Base-by-base conservation (phyloP, 2,329 filamentous ascomycete species). In the Botrytis porri region DNA sequence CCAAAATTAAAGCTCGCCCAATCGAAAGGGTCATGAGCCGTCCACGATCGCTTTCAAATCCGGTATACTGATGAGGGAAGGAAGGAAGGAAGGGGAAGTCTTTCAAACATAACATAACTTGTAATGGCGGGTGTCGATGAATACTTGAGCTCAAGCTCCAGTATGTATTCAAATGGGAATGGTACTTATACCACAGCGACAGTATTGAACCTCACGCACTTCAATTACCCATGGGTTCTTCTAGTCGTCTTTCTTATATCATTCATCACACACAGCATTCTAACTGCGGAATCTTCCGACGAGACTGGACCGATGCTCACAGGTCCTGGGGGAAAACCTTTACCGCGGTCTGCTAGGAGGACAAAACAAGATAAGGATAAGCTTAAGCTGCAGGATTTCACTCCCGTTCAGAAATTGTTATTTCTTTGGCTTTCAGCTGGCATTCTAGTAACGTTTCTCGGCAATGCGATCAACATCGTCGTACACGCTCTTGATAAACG, bases 271-370 rank as follows among this genome's bases (percentile, higher is more conserved):
- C 88, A 87, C 80, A 90, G 89, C 78, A 86, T 92, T 75, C 79
- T 86, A 74, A 84, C 85, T 75, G 81, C 83, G 63, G 81, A 84
- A 78, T 80, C 83, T 60, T 81, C 83, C 74, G 70, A 75, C 18
- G 78, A 81, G 73, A 77, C 79, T 35, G 77, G 78, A 60, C 80
- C 79, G 20, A 70, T 87, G 85, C 35, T 85, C 82, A 90, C 87
- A 70, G 95, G 95, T n/a, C 94, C 95, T 1, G 95, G 93, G 72
- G 95, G 95, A 77, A 95, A 97, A 81, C 94, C 94, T 48, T 85
- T 98, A 71, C 94, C 94, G 57, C 77, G 74, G 18, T 77, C 78
- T 79, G 82, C 79, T 78, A 80, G 73, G 77, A 77, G 77, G 73
- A 79, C 85, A 80, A 84, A 84, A 76, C 84, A 85, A 78, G 82